Conservation (phyloP, 2,329 filamentous ascomycete species). For the Hypoxylon sp. region DNA sequence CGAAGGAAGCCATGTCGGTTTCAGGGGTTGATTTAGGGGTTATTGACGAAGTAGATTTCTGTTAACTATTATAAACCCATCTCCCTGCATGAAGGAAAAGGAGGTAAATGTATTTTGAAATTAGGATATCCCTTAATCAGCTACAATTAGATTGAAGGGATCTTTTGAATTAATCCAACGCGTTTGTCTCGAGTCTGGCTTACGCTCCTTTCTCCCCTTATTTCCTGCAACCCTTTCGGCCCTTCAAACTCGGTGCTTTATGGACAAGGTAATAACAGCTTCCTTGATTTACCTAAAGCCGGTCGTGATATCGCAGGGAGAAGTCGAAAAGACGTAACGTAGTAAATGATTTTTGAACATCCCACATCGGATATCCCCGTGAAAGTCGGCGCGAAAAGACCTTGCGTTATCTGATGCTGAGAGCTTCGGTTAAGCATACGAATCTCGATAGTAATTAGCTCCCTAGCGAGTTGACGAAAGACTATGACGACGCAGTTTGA, state of each 20-base stretch:
- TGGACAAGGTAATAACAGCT: not conserved
- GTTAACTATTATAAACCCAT: too few species aligned
- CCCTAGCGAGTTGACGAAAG: not conserved
- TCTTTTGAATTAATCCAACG: not conserved
- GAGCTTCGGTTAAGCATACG: not conserved
- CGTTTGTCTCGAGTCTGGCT: not conserved
- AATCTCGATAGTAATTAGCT: not conserved
- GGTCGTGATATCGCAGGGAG: not conserved
- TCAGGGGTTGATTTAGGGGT: not conserved
- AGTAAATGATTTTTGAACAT: not conserved
- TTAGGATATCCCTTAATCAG: not conserved
- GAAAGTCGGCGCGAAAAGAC: not conserved
- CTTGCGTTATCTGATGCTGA: conserved; percentile 5
- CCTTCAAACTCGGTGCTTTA: not conserved
- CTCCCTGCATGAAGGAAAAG: not conserved
- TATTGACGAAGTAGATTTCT: not conserved
- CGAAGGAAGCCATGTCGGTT: not conserved
- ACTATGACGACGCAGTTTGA: conserved; percentile 6
- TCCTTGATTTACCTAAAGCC: too few species aligned
- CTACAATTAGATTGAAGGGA: not conserved
- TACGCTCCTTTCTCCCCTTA: not conserved
- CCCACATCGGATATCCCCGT: not conserved
- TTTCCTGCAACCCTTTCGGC: not conserved
- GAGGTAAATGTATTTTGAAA: not conserved
- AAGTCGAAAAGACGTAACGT: not conserved